A percentile compares a stretch with the other conserved stretches of the same genome.
These are phyloP conservation scores for Myxozyma neotropica DNA, from an alignment of 805 yeast genomes.

Conservation along the genomic window DNA sequence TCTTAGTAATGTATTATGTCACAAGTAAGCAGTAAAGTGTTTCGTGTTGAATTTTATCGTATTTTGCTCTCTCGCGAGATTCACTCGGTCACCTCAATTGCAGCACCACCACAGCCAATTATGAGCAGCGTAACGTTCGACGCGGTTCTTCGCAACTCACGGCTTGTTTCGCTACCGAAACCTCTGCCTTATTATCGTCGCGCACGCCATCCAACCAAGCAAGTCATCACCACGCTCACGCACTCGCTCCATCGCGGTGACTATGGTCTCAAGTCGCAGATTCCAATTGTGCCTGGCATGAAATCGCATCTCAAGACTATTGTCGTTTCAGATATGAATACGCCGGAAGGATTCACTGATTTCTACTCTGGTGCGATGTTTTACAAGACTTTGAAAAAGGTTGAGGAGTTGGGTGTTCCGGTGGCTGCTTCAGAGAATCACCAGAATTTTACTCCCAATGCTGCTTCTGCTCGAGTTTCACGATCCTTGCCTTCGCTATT, in stretches of 20 bases:
- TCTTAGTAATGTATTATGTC: too few species aligned
- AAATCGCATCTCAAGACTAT: conserved; percentile 2
- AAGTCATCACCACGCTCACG: conserved; percentile 30
- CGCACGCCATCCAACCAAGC: conserved; percentile 34
- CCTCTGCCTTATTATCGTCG: not conserved
- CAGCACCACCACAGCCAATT: too few species aligned
- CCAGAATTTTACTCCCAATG: too few species aligned
- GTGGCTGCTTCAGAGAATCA: too few species aligned
- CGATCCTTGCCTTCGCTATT: not conserved
- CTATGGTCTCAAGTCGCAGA: conserved; percentile 33
- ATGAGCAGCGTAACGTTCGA: not conserved
- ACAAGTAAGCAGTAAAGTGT: too few species aligned
- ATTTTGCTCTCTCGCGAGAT: too few species aligned
- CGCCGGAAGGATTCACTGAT: conserved; percentile 29
- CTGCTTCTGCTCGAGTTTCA: too few species aligned
- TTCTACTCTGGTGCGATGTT: conserved; percentile 17
- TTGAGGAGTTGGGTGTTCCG: conserved; percentile 20
- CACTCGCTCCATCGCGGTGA: conserved; percentile 25
- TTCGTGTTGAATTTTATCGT: too few species aligned
- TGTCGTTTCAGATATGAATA: conserved; percentile 10
- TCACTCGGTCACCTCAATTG: too few species aligned
- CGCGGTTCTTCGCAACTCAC: conserved; percentile 15
- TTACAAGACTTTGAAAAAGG: conserved; percentile 3
- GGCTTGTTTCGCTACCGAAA: conserved; percentile 18
- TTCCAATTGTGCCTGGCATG: conserved; percentile 17